Evolutionary conservation across 352 stramenopile genomes (phyloP).

Genomic region (Pythium brachiatum): DNA sequence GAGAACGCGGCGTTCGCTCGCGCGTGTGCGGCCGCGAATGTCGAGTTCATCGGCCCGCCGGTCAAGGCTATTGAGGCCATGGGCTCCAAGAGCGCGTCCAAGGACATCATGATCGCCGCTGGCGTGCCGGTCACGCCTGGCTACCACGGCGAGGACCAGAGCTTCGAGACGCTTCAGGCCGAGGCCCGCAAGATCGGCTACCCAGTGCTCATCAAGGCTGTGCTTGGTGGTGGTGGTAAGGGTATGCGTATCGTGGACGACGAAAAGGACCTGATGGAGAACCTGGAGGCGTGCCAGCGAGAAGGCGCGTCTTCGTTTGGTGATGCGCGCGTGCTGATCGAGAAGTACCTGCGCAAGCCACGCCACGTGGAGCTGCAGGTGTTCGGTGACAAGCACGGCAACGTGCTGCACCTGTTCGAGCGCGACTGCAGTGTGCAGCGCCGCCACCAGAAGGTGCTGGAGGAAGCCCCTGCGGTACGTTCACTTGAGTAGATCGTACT

Average conservation of each 20-base stretch:
- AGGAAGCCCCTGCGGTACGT: slow-evolving; percentile 89
- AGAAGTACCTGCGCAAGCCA: slow-evolving; percentile 89
- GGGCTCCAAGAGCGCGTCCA: slow-evolving; percentile 91
- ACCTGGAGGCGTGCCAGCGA: slow-evolving; percentile 81
- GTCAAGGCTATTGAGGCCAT: slow-evolving; percentile 87
- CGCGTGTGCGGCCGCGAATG: slow-evolving; percentile 58
- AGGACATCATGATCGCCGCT: slow-evolving; percentile 89
- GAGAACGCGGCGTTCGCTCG: slow-evolving; percentile 84
- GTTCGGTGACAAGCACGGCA: slow-evolving; percentile 90
- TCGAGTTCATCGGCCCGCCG: slow-evolving; percentile 91
- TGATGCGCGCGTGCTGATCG: slow-evolving; percentile 88
- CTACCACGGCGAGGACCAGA: slow-evolving; percentile 91
- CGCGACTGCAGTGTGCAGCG: slow-evolving; percentile 90
- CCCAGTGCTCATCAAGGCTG: slow-evolving; percentile 92
- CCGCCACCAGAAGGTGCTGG: slow-evolving; percentile 93
- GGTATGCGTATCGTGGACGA: slow-evolving; percentile 90
- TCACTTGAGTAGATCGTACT: not conserved
- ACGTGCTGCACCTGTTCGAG: slow-evolving; percentile 89
- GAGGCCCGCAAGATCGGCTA: slow-evolving; percentile 90
- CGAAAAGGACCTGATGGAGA: slow-evolving; percentile 77
- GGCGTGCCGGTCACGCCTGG: slow-evolving; percentile 87
- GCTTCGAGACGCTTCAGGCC: slow-evolving; percentile 59
- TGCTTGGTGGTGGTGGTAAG: slow-evolving; percentile 89
- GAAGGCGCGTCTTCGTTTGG: slow-evolving; percentile 89
- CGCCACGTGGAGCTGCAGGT: slow-evolving; percentile 93